Conservation (phyloP, 768 basidiomycete species). For the Hygrophorus pudorinus region DNA sequence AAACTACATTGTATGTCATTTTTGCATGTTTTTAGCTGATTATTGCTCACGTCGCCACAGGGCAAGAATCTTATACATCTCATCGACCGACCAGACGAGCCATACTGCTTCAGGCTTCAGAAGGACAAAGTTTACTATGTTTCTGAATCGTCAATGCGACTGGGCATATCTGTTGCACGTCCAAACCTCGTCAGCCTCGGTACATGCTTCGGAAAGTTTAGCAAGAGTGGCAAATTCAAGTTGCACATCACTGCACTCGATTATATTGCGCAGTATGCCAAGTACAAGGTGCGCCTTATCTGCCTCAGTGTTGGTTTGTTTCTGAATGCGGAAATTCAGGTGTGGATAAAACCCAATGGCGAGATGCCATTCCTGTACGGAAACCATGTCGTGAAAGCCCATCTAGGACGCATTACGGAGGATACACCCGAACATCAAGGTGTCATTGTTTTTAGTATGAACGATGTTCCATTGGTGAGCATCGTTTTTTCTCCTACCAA, state of each 20-base stretch:
- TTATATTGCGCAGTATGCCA: slow-evolving; percentile 91
- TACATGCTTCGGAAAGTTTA: slow-evolving; percentile 97
- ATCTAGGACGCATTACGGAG: slow-evolving; percentile 97
- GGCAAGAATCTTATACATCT: slow-evolving; percentile 95
- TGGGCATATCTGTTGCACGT: slow-evolving; percentile 85
- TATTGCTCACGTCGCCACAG: slow-evolving; percentile 27
- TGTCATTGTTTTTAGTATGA: slow-evolving; percentile 95
- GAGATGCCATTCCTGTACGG: slow-evolving; percentile 99
- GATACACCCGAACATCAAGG: slow-evolving; percentile 99
- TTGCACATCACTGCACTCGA: slow-evolving; percentile 91
- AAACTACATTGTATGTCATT: slow-evolving; percentile 77
- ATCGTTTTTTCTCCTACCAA: background rate
- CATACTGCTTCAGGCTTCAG: slow-evolving; percentile 92
- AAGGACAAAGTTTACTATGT: slow-evolving; percentile 95
- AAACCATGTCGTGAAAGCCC: slow-evolving; percentile 97
- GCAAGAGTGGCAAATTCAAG: slow-evolving; percentile 96
- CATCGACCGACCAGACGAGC: slow-evolving; percentile 89
- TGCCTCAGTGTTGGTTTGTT: background rate
- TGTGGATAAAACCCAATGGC: slow-evolving; percentile 99
- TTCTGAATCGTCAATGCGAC: slow-evolving; percentile 88
- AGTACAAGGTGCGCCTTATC: slow-evolving; percentile 70
- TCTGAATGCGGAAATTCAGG: slow-evolving; percentile 31
- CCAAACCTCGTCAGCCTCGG: slow-evolving; percentile 89
- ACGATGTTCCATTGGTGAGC: slow-evolving; percentile 81
- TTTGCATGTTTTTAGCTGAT: background rate